A percentile compares a stretch with the other conserved stretches of the same genome.
Evolutionary conservation across 2,329 filamentous ascomycete genomes (phyloP).

Genomic region (Ampelomyces quisqualis): DNA sequence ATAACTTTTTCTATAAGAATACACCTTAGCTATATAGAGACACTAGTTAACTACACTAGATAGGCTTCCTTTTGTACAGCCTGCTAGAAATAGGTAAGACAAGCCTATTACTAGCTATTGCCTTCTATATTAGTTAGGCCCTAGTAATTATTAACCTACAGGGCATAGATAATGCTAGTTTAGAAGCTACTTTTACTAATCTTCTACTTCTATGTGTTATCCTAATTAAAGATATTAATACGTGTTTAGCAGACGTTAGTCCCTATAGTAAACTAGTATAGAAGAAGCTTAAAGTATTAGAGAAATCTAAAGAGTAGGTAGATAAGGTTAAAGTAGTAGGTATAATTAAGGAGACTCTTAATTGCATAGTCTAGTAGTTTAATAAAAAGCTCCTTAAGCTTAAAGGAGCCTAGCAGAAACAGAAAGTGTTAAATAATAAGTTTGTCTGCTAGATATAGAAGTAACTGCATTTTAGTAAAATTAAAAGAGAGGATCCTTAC

Average conservation of each 20-base stretch:
- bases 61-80: conserved; percentile 39
- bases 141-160: background rate
- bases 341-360: too few relatives aligned
- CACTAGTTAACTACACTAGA: conserved; percentile 7
- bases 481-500: too few relatives aligned
- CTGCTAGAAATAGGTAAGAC: conserved; percentile 49
- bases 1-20: background rate
- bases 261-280: too few relatives aligned
- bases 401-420: too few relatives aligned
- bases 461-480: too few relatives aligned
- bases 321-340: too few relatives aligned
- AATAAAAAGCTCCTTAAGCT: too few relatives aligned
- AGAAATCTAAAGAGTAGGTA: too few relatives aligned
- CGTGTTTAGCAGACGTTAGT: background rate
- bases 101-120: conserved; percentile 17
- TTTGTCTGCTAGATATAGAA: too few relatives aligned
- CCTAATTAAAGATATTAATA: background rate
- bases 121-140: background rate
- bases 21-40: background rate
- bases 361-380: too few relatives aligned
- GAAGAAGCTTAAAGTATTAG: too few relatives aligned
- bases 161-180: background rate
- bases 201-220: background rate
- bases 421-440: too few relatives aligned
- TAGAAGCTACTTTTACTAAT: background rate